These are phyloP conservation scores for Daldinia loculata DNA, from an alignment of 495 filamentous ascomycete genomes.

Conservation along the genomic window DNA sequence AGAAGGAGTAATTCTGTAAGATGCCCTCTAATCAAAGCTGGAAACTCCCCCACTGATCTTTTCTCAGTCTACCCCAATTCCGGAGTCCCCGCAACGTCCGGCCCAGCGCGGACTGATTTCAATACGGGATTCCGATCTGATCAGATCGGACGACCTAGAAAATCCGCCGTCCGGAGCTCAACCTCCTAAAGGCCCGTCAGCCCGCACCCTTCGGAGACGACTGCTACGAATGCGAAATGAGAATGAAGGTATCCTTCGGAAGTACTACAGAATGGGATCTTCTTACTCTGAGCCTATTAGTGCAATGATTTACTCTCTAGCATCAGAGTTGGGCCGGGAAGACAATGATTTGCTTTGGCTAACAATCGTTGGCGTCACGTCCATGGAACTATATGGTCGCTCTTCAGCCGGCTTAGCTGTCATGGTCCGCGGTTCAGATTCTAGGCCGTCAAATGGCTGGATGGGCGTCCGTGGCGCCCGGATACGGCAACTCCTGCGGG, in stretches of 20 bases:
- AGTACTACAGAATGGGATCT: conserved; percentile 85
- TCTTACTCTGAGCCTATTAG: conserved; percentile 96
- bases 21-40: not conserved
- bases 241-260: conserved; percentile 73
- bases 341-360: conserved; percentile 97
- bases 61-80: conserved; percentile 65
- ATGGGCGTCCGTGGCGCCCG: conserved; percentile 82
- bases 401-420: conserved; percentile 82
- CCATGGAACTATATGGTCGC: conserved; percentile 89
- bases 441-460: conserved; percentile 71
- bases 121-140: conserved; percentile 50
- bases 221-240: conserved; percentile 78
- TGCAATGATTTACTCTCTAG: conserved; percentile 90
- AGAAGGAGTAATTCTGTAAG: conserved; percentile 86
- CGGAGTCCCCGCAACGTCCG: conserved; percentile 61
- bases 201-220: conserved; percentile 71
- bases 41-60: conserved; percentile 44
- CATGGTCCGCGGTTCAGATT: conserved; percentile 64
- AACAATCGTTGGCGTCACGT: conserved; percentile 89
- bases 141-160: conserved; percentile 51
- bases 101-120: conserved; percentile 59
- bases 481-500: conserved; percentile 83
- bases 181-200: conserved; percentile 69
- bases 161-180: conserved; percentile 65
- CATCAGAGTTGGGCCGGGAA: conserved; percentile 92